Evolutionary conservation across 1,284 basidiomycete species (phyloP), one percentile per base, ranked within the genome.

Genomic region (Phylloboletellus chloephorus): DNA sequence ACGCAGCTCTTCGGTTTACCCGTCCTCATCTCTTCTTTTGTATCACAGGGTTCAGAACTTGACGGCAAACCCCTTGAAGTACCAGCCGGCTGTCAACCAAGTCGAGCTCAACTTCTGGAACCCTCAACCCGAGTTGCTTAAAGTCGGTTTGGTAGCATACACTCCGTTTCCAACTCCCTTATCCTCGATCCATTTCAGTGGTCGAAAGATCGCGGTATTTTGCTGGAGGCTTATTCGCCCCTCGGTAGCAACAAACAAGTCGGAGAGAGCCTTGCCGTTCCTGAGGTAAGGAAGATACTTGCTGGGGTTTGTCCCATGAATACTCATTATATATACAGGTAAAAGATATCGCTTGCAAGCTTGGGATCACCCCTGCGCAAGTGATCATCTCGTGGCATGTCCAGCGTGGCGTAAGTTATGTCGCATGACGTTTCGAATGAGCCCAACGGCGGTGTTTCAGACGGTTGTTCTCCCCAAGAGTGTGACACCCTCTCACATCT

Each of bases 101-200:
- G 83, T 93, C 39, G 91, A 93, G 58, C 73, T 92, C 22, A 89
- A 74, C 63, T 85, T 77, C 61, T 87, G 78, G 72, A 80, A 83
- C 60, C 85, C 90, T 13, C 89, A 94, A 61, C 81, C 82, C 1
- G 85, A 90, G 52, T 72, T 94, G 25, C 64, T 89, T 43, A 68
- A 78, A 66, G 85, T 81, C 51, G 44, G 46, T 31, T 15, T 33
- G 22, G 5, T n/a, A 29, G 7, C 12, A 12, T 17, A 7, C 28
- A 30, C 3, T 3, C 3, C 3, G 36, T 21, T 46, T 25, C 2
- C 19, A 8, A 7, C n/a, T 24, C 10, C 11, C 0, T 29, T 15
- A 21, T 13, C 31, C 8, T 42, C 19, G 1, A 32, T n/a, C 4
- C 21, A 21, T 9, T 33, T 0, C 36, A 79, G 74, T 84, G 78